phyloP scores from a whole-genome alignment of 2,329 filamentous ascomycete genomes.

The Fusarium lyarnte region DNA sequence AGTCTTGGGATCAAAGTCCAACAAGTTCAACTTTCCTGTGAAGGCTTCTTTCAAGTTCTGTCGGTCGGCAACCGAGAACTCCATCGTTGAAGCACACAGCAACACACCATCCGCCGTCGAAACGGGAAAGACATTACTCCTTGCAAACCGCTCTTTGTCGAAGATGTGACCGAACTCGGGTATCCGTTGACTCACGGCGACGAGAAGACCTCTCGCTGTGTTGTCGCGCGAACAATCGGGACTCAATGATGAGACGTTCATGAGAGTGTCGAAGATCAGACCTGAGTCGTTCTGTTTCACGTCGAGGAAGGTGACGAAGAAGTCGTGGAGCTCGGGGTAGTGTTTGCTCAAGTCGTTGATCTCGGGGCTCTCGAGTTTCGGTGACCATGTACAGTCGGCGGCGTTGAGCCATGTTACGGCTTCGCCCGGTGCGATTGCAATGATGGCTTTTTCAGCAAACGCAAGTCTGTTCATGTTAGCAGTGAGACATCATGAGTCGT shows the following conservation, averaged over 20 bases:
- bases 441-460: slow-evolving; percentile 13
- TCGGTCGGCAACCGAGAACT: slow-evolving; percentile 36
- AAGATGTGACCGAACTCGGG: slow-evolving; percentile 31
- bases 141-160: slow-evolving; percentile 23
- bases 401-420: slow-evolving; percentile 25
- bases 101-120: slow-evolving; percentile 16
- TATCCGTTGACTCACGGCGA: slow-evolving; percentile 27
- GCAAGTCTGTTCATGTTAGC: slow-evolving; percentile 4
- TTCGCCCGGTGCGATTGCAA: slow-evolving; percentile 29
- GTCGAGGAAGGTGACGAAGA: slow-evolving; percentile 35
- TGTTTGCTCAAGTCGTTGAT: slow-evolving; percentile 34
- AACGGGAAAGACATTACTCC: slow-evolving; percentile 31
- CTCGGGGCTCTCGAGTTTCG: slow-evolving; percentile 28
- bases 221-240: slow-evolving; percentile 24
- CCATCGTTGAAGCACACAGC: slow-evolving; percentile 30
- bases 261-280: slow-evolving; percentile 29
- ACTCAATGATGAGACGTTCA: slow-evolving; percentile 24
- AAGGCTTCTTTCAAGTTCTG: slow-evolving; percentile 32
- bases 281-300: slow-evolving; percentile 31
- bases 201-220: slow-evolving; percentile 26
- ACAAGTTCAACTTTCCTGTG: slow-evolving; percentile 21
- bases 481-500: fast-evolving
- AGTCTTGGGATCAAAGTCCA: slow-evolving; percentile 32
- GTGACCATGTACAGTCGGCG: slow-evolving; percentile 33
- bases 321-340: slow-evolving; percentile 33